These are phyloP conservation scores for Starmerella etchellsii DNA, from an alignment of 805 yeast genomes.

Conservation along the genomic window DNA sequence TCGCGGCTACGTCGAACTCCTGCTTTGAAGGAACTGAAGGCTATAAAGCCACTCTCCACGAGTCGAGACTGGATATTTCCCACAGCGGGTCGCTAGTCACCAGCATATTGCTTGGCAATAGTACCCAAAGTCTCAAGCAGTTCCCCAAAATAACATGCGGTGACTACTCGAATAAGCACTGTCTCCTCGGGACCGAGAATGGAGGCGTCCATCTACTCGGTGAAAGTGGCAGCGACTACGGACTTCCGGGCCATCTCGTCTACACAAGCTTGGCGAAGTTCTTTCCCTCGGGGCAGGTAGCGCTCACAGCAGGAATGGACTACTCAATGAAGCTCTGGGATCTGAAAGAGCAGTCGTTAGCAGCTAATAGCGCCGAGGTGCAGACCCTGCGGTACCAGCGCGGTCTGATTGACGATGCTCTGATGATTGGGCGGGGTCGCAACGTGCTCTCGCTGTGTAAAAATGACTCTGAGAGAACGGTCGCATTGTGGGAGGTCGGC, in stretches of 20 bases:
- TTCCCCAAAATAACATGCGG: constrained; percentile 7
- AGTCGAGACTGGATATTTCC: neutral
- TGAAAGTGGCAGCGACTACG: constrained; percentile 11
- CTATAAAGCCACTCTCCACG: neutral
- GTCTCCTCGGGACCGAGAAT: constrained; percentile 7
- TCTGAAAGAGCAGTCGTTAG: constrained; percentile 32
- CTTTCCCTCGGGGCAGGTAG: constrained; percentile 55
- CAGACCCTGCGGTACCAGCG: constrained; percentile 42
- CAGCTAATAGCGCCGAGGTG: constrained; percentile 21
- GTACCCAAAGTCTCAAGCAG: neutral
- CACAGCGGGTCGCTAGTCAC: neutral
- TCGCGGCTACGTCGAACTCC: constrained; percentile 13
- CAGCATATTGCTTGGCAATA: neutral
- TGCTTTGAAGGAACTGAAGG: neutral
- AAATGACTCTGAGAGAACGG: constrained; percentile 33
- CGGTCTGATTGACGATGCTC: constrained; percentile 36
- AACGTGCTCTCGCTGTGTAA: constrained; percentile 44
- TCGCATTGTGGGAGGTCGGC: constrained; percentile 61
- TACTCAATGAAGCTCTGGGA: constrained; percentile 52
- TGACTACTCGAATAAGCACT: constrained; percentile 3
- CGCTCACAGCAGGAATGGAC: constrained; percentile 49
- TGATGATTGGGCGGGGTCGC: constrained; percentile 50
- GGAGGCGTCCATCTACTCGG: constrained; percentile 7
- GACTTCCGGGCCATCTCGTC: constrained; percentile 37
- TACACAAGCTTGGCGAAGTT: constrained; percentile 35